A percentile compares a stretch with the other conserved stretches of the same genome.
These are phyloP conservation scores for Exserohilum rostratum DNA, from an alignment of 2,329 filamentous ascomycete species.

Conservation along the genomic window DNA sequence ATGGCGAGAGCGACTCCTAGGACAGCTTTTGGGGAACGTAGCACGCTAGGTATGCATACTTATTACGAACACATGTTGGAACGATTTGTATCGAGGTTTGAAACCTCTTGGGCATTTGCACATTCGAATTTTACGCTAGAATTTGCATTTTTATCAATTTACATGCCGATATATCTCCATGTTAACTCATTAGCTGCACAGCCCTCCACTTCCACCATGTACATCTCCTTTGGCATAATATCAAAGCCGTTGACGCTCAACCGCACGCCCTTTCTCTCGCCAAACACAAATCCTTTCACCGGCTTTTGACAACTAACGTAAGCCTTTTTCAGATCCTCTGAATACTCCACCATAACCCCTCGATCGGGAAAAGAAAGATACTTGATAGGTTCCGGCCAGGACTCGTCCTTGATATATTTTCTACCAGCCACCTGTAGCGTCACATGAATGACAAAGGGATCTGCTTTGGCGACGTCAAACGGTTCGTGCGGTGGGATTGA, in stretches of 20 bases:
- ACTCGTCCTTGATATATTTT: conserved; percentile 59
- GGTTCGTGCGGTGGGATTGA: background rate
- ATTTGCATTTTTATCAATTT: background rate
- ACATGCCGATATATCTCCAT: conserved; percentile 34
- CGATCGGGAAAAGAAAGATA: conserved; percentile 61
- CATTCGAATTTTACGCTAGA: no score
- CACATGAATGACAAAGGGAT: conserved; percentile 60
- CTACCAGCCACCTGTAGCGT: conserved; percentile 57
- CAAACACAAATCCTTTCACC: conserved; percentile 63
- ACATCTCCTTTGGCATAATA: conserved; percentile 27
- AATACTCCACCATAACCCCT: conserved; percentile 51
- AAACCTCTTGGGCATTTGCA: no score
- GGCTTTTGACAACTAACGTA: conserved; percentile 57
- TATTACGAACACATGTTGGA: no score
- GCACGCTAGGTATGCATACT: no score
- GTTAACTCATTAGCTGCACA: conserved; percentile 11
- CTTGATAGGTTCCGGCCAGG: conserved; percentile 67
- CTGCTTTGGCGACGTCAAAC: conserved; percentile 57
- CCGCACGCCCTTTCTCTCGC: conserved; percentile 23
- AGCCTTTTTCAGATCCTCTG: conserved; percentile 37
- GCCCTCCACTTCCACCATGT: conserved; percentile 21
- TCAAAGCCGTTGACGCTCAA: conserved; percentile 41
- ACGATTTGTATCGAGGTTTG: no score
- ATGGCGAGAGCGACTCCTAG: conserved; percentile 15
- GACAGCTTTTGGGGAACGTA: background rate